Percentiles rank a stretch among this genome's conserved stretches.
Evolutionary conservation across 257 asterid species (phyloP).

Genomic region (Solanum bulbocastanum): DNA sequence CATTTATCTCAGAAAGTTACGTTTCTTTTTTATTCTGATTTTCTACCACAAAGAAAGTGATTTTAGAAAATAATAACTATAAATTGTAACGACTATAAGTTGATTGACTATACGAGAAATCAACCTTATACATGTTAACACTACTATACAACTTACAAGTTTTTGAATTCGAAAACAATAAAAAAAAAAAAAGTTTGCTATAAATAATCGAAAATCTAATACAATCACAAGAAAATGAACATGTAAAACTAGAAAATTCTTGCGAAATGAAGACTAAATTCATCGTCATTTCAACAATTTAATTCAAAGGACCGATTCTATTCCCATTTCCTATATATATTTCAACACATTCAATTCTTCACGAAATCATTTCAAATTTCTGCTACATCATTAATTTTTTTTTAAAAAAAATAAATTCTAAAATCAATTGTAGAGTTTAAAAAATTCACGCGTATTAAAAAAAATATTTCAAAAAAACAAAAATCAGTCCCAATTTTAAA

Average conservation of each 20-base stretch:
- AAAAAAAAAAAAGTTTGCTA: neutral
- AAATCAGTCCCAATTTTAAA: too few species aligned
- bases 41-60: neutral
- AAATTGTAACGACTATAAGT: neutral
- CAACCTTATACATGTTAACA: neutral
- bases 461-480: too few species aligned
- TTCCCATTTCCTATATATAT: neutral
- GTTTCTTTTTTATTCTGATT: too few species aligned
- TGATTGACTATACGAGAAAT: neutral
- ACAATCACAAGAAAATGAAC: neutral
- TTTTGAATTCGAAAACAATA: neutral
- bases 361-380: too few species aligned
- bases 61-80: neutral
- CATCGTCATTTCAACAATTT: neutral
- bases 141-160: neutral
- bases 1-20: neutral
- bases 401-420: too few species aligned
- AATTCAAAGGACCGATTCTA: too few species aligned
- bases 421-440: too few species aligned
- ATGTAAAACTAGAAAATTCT: neutral
- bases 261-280: neutral
- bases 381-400: too few species aligned
- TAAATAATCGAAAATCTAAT: neutral
- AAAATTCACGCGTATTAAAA: too few species aligned
- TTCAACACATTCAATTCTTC: too few species aligned